Base-by-base conservation (phyloP, 2,329 filamentous ascomycete species). In the Colletotrichum eleusines region DNA sequence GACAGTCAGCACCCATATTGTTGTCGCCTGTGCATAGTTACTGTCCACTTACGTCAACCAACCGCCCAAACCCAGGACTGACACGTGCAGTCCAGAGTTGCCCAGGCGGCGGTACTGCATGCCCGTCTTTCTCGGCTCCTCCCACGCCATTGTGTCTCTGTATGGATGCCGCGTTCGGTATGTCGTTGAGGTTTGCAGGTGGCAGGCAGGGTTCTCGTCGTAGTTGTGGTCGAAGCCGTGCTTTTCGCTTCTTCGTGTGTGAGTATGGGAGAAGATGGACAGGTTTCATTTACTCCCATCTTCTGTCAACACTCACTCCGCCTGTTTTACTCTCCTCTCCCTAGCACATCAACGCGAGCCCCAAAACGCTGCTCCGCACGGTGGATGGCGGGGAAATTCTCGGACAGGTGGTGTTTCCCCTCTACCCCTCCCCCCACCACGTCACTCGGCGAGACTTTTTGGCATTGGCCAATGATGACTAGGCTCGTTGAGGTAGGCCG, bases 41-140 rank as follows among this genome's bases (percentile, higher is more conserved):
- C 63, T 3, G 11, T 57, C 14, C 16, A 71, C 69, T 16, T 66
- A 66, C 1, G 90, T 92, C 63, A 92, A 82, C 88, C 88, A 89
- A 57, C 87, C 85, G 44, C 88, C 91, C 0, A 93, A 82, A 1
- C 89, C 88, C 57, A 93, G 89, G 12, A 87, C 89, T 14, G 90
- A 92, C 50, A 92, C 89, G 76, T 92, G 88, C 5, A 92, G 83
- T 18, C 91, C 90, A 6, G 88, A 90, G 63, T 78, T 78, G 62
- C 81, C 81, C 8, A 83, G 78, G 42, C 81, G 80, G 75, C 82
- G 81, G 76, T 83, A 84, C 73, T 78, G 69, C 82, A 84, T 84
- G 67, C 82, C 82, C 16, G 82, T 84, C 66, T 83, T 79, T 66
- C 82, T 77, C 64, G 82, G 82, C 78, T 84, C 82, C 74, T 79